Base-by-base conservation (phyloP, 179 eudicot genomes). In the Amaranthus tricolor region DNA sequence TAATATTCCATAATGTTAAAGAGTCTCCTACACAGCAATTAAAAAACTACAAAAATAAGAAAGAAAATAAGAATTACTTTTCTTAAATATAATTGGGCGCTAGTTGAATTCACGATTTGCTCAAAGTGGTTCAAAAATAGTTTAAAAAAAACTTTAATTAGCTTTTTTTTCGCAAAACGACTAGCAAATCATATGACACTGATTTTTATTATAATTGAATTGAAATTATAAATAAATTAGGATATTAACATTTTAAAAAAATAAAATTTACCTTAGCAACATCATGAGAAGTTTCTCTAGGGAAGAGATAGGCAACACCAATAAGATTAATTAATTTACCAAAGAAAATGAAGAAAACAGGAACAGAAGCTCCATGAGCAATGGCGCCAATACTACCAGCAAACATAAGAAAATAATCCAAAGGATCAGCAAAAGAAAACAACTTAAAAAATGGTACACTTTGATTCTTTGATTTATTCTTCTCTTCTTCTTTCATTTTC, bases 291-390 rank as follows among this genome's bases (percentile, higher is more conserved):
- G 97, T 93, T 73, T 82, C 85, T 48, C 76, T 80, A 58, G 98
- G 98, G 59, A 89, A 94, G 54, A 94, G 91, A 81, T 89, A 90
- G 48, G 98, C 98, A 81, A 87, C 60, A 47, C 98, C 98, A 49
- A 92, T 87, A 47, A 92, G 83, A 59, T 94, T 86, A 12, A 94
- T 94, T 31, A 94, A 50, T 49, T 94, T 92, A 11, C 98, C 98
- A 54, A 94, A 94, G 86, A 90, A 94, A n/a, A 94, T 89, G 69
- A 94, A 94, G 91, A 94, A 94, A 60, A 94, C 93, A 2, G 98
- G 98, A 1, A 94, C 96, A 1, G 97, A 92, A 40, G 88, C 96
- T 8, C 98, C 98, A 70, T 94, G 98, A 12, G 87, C 86, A 12
- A 94, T 62, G 0, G 96, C 91, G 54, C 97, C 97, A 15, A 94